Conservation (phyloP, 108 stramenopile genomes). For the Poteriospumella lacustris region DNA sequence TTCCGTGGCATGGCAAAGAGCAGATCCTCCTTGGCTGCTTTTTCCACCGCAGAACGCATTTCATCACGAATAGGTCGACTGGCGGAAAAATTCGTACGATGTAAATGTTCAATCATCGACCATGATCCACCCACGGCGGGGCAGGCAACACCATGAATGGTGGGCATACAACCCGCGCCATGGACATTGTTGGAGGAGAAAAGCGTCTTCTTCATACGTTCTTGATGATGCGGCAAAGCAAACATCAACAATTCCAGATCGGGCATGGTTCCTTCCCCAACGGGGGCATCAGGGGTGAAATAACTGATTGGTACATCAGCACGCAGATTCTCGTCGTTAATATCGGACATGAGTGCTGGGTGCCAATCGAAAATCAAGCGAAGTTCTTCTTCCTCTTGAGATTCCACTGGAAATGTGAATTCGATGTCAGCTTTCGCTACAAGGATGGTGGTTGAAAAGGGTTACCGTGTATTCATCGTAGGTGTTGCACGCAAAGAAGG, state of each 20-base stretch:
- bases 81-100: constrained; percentile 24
- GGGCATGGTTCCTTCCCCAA: background rate
- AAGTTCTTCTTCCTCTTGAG: constrained; percentile 3
- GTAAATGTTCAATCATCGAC: constrained; percentile 32
- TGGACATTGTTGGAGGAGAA: constrained; percentile 21
- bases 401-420: constrained; percentile 50
- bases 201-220: constrained; percentile 21
- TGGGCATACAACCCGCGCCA: constrained; percentile 30
- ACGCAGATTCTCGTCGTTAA: too few relatives aligned
- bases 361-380: constrained; percentile 1
- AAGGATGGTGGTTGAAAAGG: background rate
- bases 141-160: constrained; percentile 45
- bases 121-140: constrained; percentile 38
- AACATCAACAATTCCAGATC: constrained; percentile 37
- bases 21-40: constrained; percentile 33
- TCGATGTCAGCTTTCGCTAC: constrained; percentile 38
- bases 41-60: constrained; percentile 28
- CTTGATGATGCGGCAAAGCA: constrained; percentile 46
- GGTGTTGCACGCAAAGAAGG: background rate
- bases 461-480: background rate
- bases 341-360: background rate
- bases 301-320: too few relatives aligned
- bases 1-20: constrained; percentile 62
- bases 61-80: constrained; percentile 27
- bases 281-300: too few relatives aligned